These are phyloP conservation scores for Quercus lobata DNA, from an alignment of 331 rosid species.

Conservation along the genomic window DNA sequence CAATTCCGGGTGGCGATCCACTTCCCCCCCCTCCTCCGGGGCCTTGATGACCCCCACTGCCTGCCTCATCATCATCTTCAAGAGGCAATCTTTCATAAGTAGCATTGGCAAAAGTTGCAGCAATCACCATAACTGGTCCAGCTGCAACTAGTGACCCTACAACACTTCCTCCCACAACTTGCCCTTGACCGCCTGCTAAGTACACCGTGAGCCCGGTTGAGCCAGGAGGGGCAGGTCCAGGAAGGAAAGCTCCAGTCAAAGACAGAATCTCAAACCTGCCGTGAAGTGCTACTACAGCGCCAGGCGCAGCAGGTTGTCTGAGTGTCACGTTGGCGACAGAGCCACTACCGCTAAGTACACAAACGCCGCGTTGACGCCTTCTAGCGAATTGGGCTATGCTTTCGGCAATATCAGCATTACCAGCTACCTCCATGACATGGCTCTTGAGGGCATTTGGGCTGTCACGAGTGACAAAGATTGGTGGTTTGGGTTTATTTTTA, in stretches of 20 bases:
- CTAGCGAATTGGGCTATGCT: constrained; percentile 80
- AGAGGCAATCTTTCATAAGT: constrained; percentile 89
- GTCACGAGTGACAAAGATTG: constrained; percentile 81
- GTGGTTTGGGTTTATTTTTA: constrained; percentile 92
- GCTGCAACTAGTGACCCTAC: constrained; percentile 88
- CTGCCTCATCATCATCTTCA: constrained; percentile 63
- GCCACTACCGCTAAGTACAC: constrained; percentile 92
- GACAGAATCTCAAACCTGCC: constrained; percentile 93
- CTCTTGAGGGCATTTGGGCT: constrained; percentile 89
- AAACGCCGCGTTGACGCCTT: constrained; percentile 88
- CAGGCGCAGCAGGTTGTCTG: constrained; percentile 79
- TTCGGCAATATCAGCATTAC: constrained; percentile 85
- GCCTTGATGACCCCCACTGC: constrained; percentile 24
- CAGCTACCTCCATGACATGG: constrained; percentile 87
- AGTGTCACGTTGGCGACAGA: constrained; percentile 85
- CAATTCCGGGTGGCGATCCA: constrained; percentile 43
- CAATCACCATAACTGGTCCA: constrained; percentile 89
- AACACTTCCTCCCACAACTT: constrained; percentile 88
- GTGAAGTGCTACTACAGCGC: constrained; percentile 79
- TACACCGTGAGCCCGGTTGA: constrained; percentile 83
- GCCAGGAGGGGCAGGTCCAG: constrained; percentile 91
- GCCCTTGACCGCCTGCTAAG: constrained; percentile 83
- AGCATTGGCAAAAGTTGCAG: constrained; percentile 94
- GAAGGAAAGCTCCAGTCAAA: constrained; percentile 76
- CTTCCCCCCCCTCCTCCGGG: constrained; percentile 30